Percentiles rank a stretch among this genome's conserved stretches.
phyloP scores from a whole-genome alignment of 164 flowering plant species.

The Litsea cubeba region DNA sequence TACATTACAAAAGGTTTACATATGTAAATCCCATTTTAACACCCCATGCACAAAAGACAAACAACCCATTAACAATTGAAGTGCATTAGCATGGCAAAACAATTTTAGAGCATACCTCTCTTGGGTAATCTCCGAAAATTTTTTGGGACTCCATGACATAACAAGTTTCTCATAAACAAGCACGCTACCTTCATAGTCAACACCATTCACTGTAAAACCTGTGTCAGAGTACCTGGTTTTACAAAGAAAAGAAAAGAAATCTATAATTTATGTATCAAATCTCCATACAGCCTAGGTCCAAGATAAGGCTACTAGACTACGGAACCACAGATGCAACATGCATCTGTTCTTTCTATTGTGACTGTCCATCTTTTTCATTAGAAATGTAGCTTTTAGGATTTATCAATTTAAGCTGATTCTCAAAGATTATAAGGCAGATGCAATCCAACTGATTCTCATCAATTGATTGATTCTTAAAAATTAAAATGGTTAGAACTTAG shows the following conservation, averaged over 20 bases:
- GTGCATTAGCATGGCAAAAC: background rate
- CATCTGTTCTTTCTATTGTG: too few species aligned
- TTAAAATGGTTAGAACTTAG: too few species aligned
- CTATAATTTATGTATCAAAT: background rate
- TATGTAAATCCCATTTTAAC: background rate
- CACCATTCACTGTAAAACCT: slow-evolving; percentile 78
- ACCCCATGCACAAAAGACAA: background rate
- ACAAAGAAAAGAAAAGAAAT: background rate
- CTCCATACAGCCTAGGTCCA: background rate
- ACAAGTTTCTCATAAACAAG: slow-evolving; percentile 76
- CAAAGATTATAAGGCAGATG: too few species aligned
- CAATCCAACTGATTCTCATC: too few species aligned
- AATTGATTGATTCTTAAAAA: too few species aligned
- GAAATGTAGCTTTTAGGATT: too few species aligned
- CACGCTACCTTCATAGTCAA: slow-evolving; percentile 80
- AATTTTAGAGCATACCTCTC: slow-evolving; percentile 43
- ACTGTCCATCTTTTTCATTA: too few species aligned
- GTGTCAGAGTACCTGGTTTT: slow-evolving; percentile 55
- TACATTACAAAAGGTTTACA: too few species aligned
- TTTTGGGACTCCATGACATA: slow-evolving; percentile 78
- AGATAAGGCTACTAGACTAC: background rate
- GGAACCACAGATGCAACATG: background rate
- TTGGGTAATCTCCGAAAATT: slow-evolving; percentile 60
- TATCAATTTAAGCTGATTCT: too few species aligned
- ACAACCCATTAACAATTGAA: background rate